phyloP scores from a whole-genome alignment of 2,329 filamentous ascomycete genomes.

The Rugonectria rugulosa region DNA sequence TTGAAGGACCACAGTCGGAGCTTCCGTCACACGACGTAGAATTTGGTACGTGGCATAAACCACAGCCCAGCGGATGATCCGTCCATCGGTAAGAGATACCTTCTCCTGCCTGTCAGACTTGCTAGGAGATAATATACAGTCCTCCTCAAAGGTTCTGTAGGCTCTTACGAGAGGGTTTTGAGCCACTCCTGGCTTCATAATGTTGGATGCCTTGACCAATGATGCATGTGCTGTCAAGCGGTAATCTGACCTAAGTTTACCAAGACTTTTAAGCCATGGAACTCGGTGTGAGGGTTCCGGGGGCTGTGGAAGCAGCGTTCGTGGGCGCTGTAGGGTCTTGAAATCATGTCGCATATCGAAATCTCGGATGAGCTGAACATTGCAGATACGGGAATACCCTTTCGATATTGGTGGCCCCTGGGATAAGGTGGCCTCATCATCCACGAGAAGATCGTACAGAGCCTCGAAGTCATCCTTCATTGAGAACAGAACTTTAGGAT shows the following conservation, averaged over 20 bases:
- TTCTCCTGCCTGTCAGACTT: conserved; percentile 65
- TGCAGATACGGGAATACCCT: conserved; percentile 73
- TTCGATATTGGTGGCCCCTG: conserved; percentile 60
- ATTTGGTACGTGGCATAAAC: conserved; percentile 78
- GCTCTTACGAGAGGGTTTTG: conserved; percentile 68
- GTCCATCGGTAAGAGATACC: conserved; percentile 65
- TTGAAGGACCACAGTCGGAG: conserved; percentile 65
- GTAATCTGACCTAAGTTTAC: conserved; percentile 56
- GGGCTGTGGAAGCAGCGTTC: conserved; percentile 70
- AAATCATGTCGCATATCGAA: conserved; percentile 72
- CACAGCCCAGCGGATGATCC: conserved; percentile 81
- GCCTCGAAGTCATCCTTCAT: conserved; percentile 76
- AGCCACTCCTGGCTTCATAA: conserved; percentile 45
- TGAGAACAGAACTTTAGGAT: conserved; percentile 62
- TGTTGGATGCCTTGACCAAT: conserved; percentile 59
- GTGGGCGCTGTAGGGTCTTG: conserved; percentile 65
- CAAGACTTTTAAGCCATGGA: conserved; percentile 51
- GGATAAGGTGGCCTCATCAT: conserved; percentile 60
- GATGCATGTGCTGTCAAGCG: conserved; percentile 61
- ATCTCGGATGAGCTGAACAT: conserved; percentile 70
- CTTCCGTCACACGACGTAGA: conserved; percentile 68
- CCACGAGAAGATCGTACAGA: conserved; percentile 75
- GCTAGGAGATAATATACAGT: conserved; percentile 56
- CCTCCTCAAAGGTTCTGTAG: conserved; percentile 75
- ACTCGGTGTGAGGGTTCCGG: conserved; percentile 42